Evolutionary conservation across 768 basidiomycete species (phyloP), one percentile per base, ranked within the genome.

Genomic region (Filobasidium floriforme): DNA sequence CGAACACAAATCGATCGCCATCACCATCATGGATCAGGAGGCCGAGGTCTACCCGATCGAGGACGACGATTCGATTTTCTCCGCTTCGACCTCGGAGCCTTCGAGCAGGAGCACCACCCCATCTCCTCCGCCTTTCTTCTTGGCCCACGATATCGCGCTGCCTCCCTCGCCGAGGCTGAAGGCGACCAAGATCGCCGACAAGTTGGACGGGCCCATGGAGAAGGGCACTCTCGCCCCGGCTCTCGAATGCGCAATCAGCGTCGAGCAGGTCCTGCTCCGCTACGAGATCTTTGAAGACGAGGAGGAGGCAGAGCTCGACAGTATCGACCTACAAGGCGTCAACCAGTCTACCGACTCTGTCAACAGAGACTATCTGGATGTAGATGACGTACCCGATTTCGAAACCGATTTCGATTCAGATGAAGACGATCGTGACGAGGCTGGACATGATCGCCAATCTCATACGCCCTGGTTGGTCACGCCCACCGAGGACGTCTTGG

Each of bases 21-120:
- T 51, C 19, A 12, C 18, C 12, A 51, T 19, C 12, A 51, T 51
- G 32, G 32, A 37, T 9, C 32, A 37, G 32, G 32, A 32, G 24
- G 54, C 24, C 54, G 54, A 57, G 22, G 29, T 57, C 54, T 57
- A 57, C 54, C 24, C 54, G 54, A 24, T 57, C 19, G 54, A 57
- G 7, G 54, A 57, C 6, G 29, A 24, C 24, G 54, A 57, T 24
- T 57, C 54, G 24, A 57, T 24, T 2, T 57, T 15, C 15, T 57
- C 54, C 29, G 18, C 15, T 15, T 57, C 54, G 24, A 24, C 54
- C 32, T 37, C 32, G 32, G 32, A 9, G 32, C 4, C 32, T 37
- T 37, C 32, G 32, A 37, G 32, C 32, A 37, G 32, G 32, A 37
- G 32, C 9, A 37, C 32, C 15, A 57, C 54, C 22, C 26, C 54